These are phyloP conservation scores for Didymella sp. DNA, from an alignment of 2,329 filamentous ascomycete genomes.

Conservation along the genomic window DNA sequence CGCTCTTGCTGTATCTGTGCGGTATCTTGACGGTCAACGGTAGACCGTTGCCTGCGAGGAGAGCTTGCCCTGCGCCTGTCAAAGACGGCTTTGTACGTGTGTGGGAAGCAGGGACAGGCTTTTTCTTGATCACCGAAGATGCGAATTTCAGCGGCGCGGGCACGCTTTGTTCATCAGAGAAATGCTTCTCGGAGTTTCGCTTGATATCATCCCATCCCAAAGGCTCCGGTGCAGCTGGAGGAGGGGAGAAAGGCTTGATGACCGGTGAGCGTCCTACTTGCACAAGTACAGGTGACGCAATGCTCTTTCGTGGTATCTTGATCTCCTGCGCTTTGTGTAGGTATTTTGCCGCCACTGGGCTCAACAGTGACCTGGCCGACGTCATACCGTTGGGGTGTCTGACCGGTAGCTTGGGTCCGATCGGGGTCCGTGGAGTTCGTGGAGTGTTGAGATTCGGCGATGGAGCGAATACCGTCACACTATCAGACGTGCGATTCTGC, in stretches of 20 bases:
- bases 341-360: constrained; percentile 15
- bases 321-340: constrained; percentile 15
- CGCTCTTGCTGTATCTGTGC: constrained; percentile 20
- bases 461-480: constrained; percentile 34
- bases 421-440: constrained; percentile 28
- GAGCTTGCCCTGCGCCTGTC: constrained; percentile 26
- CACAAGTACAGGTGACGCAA: constrained; percentile 14
- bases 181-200: constrained; percentile 18
- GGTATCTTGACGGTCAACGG: constrained; percentile 33
- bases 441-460: constrained; percentile 31
- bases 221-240: constrained; percentile 20
- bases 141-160: constrained; percentile 18
- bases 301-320: constrained; percentile 16
- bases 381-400: constrained; percentile 11
- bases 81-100: constrained; percentile 28
- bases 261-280: constrained; percentile 14
- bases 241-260: constrained; percentile 17
- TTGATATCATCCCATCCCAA: constrained; percentile 45
- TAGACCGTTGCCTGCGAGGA: constrained; percentile 27
- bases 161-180: constrained; percentile 12
- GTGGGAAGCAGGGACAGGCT: constrained; percentile 12
- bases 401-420: constrained; percentile 15
- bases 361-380: constrained; percentile 13
- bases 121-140: constrained; percentile 23
- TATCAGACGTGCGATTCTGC: constrained; percentile 39